Evolutionary conservation across 345 rosid genomes (phyloP).

Genomic region (Eucalyptus pauciflora): DNA sequence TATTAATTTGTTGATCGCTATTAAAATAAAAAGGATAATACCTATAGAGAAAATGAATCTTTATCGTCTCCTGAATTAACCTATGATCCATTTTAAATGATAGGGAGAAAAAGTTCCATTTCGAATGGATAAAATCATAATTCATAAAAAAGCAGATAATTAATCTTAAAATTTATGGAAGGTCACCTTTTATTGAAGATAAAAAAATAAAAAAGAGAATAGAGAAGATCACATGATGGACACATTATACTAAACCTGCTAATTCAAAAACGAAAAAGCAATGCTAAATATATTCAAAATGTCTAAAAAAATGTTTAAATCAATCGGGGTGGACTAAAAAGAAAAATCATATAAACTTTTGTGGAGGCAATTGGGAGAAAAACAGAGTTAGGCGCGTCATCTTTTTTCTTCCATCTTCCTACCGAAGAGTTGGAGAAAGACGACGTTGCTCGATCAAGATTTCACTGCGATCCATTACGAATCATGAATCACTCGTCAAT

Average conservation of each 20-base stretch:
- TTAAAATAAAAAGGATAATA: too few relatives aligned
- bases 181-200: background rate
- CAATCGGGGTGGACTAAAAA: background rate
- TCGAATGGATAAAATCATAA: background rate
- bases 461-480: background rate
- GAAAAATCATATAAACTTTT: background rate
- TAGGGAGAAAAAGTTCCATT: background rate
- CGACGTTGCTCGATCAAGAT: background rate
- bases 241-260: background rate
- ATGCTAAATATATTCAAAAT: background rate
- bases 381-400: background rate
- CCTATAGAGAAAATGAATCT: background rate
- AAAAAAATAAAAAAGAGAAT: background rate
- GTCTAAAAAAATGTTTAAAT: background rate
- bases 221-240: background rate
- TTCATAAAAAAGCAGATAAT: accelerated
- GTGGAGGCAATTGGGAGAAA: background rate
- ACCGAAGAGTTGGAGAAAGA: background rate
- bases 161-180: background rate
- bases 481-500: background rate
- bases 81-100: background rate
- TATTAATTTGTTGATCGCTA: background rate
- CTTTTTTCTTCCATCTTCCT: background rate
- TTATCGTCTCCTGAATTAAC: accelerated
- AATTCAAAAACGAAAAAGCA: background rate